Evolutionary conservation across 1,284 basidiomycete species (phyloP), one percentile per base, ranked within the genome.

Genomic region (Garcileccinum viscosum): DNA sequence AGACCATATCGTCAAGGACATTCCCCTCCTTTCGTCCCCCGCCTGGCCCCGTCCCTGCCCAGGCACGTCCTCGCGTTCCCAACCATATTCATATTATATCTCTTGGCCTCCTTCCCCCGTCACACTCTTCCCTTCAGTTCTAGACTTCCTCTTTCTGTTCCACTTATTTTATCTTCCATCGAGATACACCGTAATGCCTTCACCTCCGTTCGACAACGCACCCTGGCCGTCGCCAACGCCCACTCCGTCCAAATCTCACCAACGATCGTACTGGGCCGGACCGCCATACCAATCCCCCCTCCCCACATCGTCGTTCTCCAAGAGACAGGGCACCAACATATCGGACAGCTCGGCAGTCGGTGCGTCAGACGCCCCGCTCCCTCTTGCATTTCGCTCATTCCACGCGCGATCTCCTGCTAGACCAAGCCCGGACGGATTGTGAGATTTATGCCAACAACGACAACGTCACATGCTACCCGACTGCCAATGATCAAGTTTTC

Each of bases 401-500:
- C 59, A 38, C 33, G 30, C 69, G 53, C 64, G 76, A 67, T 64
- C 63, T 59, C 58, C 62, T 40, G 27, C 30, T 68, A 86, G 84
- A 66, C 8, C 67, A 71, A 33, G 85, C 85, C 27, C 72, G 72
- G 66, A 17, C 44, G 19, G 35, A 76, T 60, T 86, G 85, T 71
- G 19, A 83, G 67, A 59, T 80, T 40, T 73, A 74, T 64, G 80
- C 89, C n/a, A 87, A 87, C 71, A 95, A 95, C 81, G 80, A 87
- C 63, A 82, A 93, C 67, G 83, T 89, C 58, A 92, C 93, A 8
- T 95, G 93, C 79, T 94, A 86, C 75, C 93, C 93, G 17, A 84
- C 81, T 0, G 61, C 79, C 11, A 80, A 84, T 69, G 86, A 86
- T 37, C 69, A 82, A 33, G 83, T 94, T 69, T 80, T 85, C 30